Evolutionary conservation across 2,329 filamentous ascomycete species (phyloP).

Genomic region (Myriosclerotinia duriaeana): DNA sequence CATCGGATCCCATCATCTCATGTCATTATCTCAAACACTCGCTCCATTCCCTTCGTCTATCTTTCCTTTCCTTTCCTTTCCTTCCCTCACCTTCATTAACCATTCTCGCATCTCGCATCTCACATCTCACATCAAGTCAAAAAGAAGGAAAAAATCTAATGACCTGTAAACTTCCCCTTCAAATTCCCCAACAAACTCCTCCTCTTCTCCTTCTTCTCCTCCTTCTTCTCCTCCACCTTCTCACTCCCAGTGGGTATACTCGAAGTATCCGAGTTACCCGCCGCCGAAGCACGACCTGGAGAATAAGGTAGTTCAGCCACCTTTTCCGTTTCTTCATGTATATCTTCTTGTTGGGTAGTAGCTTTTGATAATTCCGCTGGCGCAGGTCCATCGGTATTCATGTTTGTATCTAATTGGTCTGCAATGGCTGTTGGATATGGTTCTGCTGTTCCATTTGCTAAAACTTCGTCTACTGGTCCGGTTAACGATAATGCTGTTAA

Average conservation of each 20-base stretch:
- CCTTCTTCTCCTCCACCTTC: slow-evolving; percentile 6
- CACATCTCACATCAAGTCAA: neutral
- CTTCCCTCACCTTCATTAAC: neutral
- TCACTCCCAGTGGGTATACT: neutral
- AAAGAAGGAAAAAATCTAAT: neutral
- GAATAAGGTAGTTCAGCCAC: neutral
- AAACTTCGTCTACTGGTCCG: slow-evolving; percentile 27
- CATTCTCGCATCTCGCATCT: neutral
- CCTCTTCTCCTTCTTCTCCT: slow-evolving; percentile 9
- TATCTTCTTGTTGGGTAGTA: slow-evolving; percentile 14
- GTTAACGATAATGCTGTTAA: slow-evolving; percentile 25
- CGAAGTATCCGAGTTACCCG: neutral
- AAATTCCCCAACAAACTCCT: slow-evolving; percentile 13
- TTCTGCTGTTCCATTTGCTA: slow-evolving; percentile 23
- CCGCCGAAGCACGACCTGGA: neutral
- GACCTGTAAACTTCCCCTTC: slow-evolving; percentile 18
- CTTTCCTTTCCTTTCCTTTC: neutral
- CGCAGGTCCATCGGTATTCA: slow-evolving; percentile 1
- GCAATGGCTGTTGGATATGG: neutral
- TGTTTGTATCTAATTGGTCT: neutral
- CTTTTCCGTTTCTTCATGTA: neutral
- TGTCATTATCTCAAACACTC: neutral
- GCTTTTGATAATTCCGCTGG: slow-evolving; percentile 4
- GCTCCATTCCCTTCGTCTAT: neutral
- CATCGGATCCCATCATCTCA: too few species aligned